phyloP scores from a whole-genome alignment of 208 protist genomes.

The Trypanosomatidae sp. region DNA sequence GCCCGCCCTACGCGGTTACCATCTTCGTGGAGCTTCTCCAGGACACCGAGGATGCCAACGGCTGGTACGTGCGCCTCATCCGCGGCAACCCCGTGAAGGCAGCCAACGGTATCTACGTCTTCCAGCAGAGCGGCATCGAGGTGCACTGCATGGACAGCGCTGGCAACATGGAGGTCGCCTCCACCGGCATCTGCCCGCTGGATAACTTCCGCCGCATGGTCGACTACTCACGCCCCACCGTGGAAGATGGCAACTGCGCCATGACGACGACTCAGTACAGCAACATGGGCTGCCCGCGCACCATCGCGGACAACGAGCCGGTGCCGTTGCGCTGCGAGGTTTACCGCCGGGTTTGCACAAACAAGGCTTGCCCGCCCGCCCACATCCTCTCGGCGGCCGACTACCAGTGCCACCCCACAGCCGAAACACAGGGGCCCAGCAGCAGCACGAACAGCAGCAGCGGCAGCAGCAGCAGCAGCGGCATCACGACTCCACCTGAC shows the following conservation, averaged over 20 bases:
- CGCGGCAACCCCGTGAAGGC: conserved; percentile 37
- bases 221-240: conserved; percentile 41
- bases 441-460: conserved; percentile 1
- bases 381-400: conserved; percentile 31
- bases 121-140: conserved; percentile 30
- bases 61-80: conserved; percentile 52
- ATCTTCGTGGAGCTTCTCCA: conserved; percentile 70
- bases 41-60: conserved; percentile 32
- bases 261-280: conserved; percentile 31
- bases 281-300: conserved; percentile 37
- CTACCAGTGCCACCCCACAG: conserved; percentile 38
- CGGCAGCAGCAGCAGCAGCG: not conserved
- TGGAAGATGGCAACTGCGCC: conserved; percentile 28
- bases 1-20: conserved; percentile 43
- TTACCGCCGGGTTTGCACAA: conserved; percentile 46
- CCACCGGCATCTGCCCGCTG: conserved; percentile 43
- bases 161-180: conserved; percentile 32
- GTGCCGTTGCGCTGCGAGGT: conserved; percentile 39
- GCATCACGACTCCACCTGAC: not conserved
- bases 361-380: conserved; percentile 27
- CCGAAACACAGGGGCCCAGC: not conserved
- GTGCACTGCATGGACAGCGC: conserved; percentile 46
- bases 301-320: conserved; percentile 10
- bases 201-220: conserved; percentile 57
- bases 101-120: conserved; percentile 33